These are phyloP conservation scores for Sistotremastrum suecicum DNA, from an alignment of 768 basidiomycete genomes.

Conservation along the genomic window DNA sequence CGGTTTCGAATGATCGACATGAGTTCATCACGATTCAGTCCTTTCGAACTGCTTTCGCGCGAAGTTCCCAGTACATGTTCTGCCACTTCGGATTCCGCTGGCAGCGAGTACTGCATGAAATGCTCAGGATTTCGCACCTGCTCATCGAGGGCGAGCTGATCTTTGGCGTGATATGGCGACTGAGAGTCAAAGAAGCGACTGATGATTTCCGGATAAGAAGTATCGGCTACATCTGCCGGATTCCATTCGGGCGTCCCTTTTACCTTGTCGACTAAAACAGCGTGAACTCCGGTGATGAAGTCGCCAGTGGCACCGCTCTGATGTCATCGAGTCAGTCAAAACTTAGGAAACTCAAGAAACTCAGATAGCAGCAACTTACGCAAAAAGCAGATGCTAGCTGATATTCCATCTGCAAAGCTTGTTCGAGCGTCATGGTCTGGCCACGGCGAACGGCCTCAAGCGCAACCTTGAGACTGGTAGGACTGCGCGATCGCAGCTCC, in stretches of 20 bases:
- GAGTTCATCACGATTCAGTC: slow-evolving; percentile 49
- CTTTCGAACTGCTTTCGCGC: slow-evolving; percentile 43
- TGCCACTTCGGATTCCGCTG: slow-evolving; percentile 63
- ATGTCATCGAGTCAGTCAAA: slow-evolving; percentile 5
- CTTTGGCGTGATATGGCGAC: slow-evolving; percentile 35
- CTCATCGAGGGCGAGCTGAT: too few species aligned
- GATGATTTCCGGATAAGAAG: slow-evolving; percentile 39
- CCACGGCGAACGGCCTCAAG: slow-evolving; percentile 65
- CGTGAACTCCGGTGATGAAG: slow-evolving; percentile 69
- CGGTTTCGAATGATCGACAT: slow-evolving; percentile 17
- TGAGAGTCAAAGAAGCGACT: slow-evolving; percentile 51
- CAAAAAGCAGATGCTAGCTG: slow-evolving; percentile 81
- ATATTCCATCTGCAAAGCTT: slow-evolving; percentile 73
- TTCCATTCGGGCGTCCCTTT: slow-evolving; percentile 52
- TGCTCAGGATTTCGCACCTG: too few species aligned
- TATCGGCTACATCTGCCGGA: slow-evolving; percentile 46
- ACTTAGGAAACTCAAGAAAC: slow-evolving; percentile 1
- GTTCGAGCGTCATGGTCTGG: slow-evolving; percentile 41
- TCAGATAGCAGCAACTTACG: slow-evolving; percentile 34
- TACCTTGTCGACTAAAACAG: slow-evolving; percentile 41
- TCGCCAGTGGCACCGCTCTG: slow-evolving; percentile 72
- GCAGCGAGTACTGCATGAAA: slow-evolving; percentile 34
- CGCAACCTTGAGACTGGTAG: slow-evolving; percentile 87
- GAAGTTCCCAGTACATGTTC: slow-evolving; percentile 51
- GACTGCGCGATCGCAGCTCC: slow-evolving; percentile 57